These are phyloP conservation scores for Nannochloropsis salina DNA, from an alignment of 108 stramenopile species.

Conservation along the genomic window DNA sequence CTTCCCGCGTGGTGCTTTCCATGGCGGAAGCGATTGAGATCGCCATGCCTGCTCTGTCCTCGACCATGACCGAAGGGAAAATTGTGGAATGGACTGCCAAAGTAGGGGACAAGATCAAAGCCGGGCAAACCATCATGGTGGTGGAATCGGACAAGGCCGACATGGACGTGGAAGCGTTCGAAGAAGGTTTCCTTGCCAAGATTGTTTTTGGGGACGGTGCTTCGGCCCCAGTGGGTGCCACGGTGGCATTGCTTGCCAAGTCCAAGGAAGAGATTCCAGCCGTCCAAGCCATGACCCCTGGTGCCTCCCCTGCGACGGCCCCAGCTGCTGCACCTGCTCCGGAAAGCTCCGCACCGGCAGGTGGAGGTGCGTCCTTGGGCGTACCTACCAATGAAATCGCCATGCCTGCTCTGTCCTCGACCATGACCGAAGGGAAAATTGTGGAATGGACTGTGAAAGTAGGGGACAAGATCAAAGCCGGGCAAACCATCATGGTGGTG, in stretches of 20 bases:
- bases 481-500: slow-evolving; percentile 85
- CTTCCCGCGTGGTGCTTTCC: slow-evolving; percentile 12
- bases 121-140: slow-evolving; percentile 88
- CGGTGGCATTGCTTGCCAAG: slow-evolving; percentile 81
- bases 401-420: slow-evolving; percentile 95
- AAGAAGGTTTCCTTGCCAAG: slow-evolving; percentile 83
- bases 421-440: slow-evolving; percentile 95
- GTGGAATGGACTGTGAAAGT: slow-evolving; percentile 81
- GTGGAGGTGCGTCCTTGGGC: background rate
- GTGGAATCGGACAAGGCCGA: slow-evolving; percentile 97
- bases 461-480: slow-evolving; percentile 72
- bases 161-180: slow-evolving; percentile 95
- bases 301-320: background rate
- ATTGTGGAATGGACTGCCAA: slow-evolving; percentile 90
- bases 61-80: slow-evolving; percentile 95
- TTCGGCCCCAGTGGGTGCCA: slow-evolving; percentile 74
- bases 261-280: slow-evolving; percentile 17
- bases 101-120: slow-evolving; percentile 78
- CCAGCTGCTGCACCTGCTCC: slow-evolving; percentile 10
- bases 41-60: slow-evolving; percentile 93
- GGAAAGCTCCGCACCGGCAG: background rate
- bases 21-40: slow-evolving; percentile 45
- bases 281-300: background rate
- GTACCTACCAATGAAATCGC: slow-evolving; percentile 52
- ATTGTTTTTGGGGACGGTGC: slow-evolving; percentile 86